Evolutionary conservation across 176 grass and related monocot species (phyloP).

Genomic region (Oryza coarctata): DNA sequence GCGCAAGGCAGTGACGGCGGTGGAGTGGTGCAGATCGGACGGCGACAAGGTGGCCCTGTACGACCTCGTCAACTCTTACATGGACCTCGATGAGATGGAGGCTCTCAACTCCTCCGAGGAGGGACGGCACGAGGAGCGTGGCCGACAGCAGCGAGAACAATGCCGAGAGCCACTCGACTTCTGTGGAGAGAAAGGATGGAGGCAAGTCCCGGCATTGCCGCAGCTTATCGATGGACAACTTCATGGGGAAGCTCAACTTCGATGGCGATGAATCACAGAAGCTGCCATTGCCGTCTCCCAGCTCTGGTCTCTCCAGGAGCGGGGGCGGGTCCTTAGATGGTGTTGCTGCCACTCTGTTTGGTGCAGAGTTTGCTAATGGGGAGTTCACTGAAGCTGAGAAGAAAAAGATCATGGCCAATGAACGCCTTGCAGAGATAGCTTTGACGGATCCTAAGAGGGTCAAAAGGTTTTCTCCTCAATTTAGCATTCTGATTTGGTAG

Average conservation of each 20-base stretch:
- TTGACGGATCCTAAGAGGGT: conserved; percentile 83
- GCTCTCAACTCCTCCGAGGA: conserved; percentile 73
- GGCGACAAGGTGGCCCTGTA: conserved; percentile 44
- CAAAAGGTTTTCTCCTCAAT: conserved; percentile 47
- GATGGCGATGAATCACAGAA: conserved; percentile 67
- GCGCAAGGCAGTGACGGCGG: conserved; percentile 28
- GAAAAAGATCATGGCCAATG: conserved; percentile 97
- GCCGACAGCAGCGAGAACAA: conserved; percentile 89
- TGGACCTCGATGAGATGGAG: conserved; percentile 82
- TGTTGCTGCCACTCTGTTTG: conserved; percentile 51
- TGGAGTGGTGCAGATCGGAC: conserved; percentile 38
- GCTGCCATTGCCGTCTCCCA: conserved; percentile 43
- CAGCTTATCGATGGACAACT: conserved; percentile 95
- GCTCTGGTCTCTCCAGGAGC: conserved; percentile 40
- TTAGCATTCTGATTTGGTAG: background rate
- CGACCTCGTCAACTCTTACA: conserved; percentile 85
- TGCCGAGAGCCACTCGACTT: conserved; percentile 61
- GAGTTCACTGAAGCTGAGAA: conserved; percentile 80
- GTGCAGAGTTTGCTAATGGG: conserved; percentile 59
- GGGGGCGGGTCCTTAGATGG: conserved; percentile 64
- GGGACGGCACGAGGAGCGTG: conserved; percentile 53
- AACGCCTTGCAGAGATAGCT: conserved; percentile 85
- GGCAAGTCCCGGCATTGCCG: conserved; percentile 74
- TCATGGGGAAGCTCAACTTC: conserved; percentile 86
- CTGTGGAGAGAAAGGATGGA: conserved; percentile 34